Percentiles rank a stretch among this genome's conserved stretches.
Conservation (phyloP, 2,329 filamentous ascomycete species). For the Hymenoscyphus linearis region DNA sequence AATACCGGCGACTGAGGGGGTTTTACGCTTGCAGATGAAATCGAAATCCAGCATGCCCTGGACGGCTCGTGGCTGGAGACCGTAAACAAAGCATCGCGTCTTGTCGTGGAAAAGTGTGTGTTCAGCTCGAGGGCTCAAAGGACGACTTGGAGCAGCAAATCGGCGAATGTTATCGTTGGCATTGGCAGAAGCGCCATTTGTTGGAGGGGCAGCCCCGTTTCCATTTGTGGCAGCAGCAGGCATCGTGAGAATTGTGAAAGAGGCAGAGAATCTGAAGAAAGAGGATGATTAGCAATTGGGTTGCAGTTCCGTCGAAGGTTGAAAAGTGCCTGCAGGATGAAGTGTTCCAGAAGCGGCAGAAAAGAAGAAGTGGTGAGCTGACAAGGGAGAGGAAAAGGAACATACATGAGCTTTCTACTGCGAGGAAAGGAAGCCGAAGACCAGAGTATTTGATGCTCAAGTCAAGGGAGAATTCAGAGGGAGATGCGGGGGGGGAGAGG, state of each 20-base stretch:
- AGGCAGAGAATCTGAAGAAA: slow-evolving; percentile 7
- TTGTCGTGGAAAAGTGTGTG: slow-evolving; percentile 98
- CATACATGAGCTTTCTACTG: slow-evolving; percentile 6
- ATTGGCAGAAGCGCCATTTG: slow-evolving; percentile 57
- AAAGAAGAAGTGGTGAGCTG: slow-evolving; percentile 3
- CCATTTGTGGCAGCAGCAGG: slow-evolving; percentile 39
- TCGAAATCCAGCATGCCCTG: slow-evolving; percentile 98
- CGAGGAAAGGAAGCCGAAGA: not conserved
- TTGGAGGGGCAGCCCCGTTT: slow-evolving; percentile 44
- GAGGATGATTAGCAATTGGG: slow-evolving; percentile 16
- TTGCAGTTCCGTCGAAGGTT: not conserved
- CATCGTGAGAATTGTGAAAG: slow-evolving; percentile 25
- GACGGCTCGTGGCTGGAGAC: slow-evolving; percentile 90
- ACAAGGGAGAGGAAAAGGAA: slow-evolving; percentile 1
- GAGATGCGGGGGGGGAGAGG: not conserved
- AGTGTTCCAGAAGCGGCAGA: not conserved
- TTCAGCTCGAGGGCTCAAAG: slow-evolving; percentile 78
- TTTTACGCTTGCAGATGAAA: slow-evolving; percentile 99
- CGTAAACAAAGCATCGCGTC: slow-evolving; percentile 99
- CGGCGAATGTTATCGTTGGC: slow-evolving; percentile 98
- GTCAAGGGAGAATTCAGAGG: not conserved
- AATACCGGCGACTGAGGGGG: slow-evolving; percentile 94
- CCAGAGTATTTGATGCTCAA: slow-evolving; percentile 6
- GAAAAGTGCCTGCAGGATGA: not conserved
- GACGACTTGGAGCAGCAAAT: slow-evolving; percentile 88